phyloP scores from a whole-genome alignment of 352 stramenopile species.

The Globisporangium ultimum region DNA sequence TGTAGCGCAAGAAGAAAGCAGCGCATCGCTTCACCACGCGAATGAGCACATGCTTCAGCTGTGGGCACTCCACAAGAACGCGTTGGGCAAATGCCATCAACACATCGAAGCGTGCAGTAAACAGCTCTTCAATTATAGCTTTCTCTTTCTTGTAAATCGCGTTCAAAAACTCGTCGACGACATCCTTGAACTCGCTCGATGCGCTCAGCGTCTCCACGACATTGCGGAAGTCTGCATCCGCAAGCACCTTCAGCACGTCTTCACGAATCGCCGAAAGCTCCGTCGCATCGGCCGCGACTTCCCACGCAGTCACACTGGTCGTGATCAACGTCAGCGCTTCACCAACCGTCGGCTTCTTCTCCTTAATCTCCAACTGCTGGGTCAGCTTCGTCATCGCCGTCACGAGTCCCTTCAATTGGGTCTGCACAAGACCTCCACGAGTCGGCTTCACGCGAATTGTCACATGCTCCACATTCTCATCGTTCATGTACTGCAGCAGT shows the following conservation, averaged over 20 bases:
- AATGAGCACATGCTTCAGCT: slow-evolving; percentile 41
- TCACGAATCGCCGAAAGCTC: slow-evolving; percentile 42
- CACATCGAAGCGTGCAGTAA: slow-evolving; percentile 29
- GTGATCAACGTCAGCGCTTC: slow-evolving; percentile 38
- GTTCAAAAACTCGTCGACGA: slow-evolving; percentile 25
- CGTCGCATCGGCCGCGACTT: slow-evolving; percentile 33
- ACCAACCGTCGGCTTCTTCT: slow-evolving; percentile 32
- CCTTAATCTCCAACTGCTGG: slow-evolving; percentile 21
- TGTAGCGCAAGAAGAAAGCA: slow-evolving; percentile 27
- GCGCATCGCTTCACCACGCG: slow-evolving; percentile 41
- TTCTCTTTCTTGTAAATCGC: slow-evolving; percentile 32
- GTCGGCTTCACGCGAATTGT: slow-evolving; percentile 11
- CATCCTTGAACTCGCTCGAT: slow-evolving; percentile 32
- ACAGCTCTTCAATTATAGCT: slow-evolving; percentile 26
- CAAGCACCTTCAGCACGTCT: slow-evolving; percentile 37
- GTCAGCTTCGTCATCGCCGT: slow-evolving; percentile 50
- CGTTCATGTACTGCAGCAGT: slow-evolving; percentile 23
- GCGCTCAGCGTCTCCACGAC: slow-evolving; percentile 29
- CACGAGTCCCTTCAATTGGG: slow-evolving; percentile 43
- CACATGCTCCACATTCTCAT: slow-evolving; percentile 4
- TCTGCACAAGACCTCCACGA: slow-evolving; percentile 24
- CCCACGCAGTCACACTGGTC: slow-evolving; percentile 36
- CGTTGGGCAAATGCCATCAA: slow-evolving; percentile 37
- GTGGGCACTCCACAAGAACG: slow-evolving; percentile 33
- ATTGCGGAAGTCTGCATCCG: slow-evolving; percentile 28